These are phyloP conservation scores for Daldinia sp. DNA, from an alignment of 2,329 filamentous ascomycete species.

Conservation along the genomic window DNA sequence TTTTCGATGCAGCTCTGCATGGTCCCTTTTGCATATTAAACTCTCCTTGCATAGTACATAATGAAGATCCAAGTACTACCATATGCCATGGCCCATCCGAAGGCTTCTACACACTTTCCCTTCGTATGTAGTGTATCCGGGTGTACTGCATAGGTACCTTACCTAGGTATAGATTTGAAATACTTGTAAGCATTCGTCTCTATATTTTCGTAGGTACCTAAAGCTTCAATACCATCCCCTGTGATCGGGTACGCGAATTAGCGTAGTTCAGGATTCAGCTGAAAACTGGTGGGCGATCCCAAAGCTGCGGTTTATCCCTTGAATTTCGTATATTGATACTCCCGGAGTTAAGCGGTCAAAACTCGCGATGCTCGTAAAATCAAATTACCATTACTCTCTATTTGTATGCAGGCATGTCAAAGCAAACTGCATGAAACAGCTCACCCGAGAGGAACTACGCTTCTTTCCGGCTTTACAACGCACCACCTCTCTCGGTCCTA, in stretches of 20 bases:
- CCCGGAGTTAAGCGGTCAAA: not conserved
- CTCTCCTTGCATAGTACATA: too few relatives aligned
- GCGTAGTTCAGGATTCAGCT: not conserved
- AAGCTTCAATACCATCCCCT: not conserved
- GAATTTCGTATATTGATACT: not conserved
- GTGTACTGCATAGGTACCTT: not conserved
- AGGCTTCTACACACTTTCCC: not conserved
- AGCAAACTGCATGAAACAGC: constrained; percentile 1
- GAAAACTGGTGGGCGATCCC: not conserved
- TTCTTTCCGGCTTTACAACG: not conserved
- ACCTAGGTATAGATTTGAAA: not conserved
- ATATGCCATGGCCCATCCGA: not conserved
- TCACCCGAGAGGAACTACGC: not conserved
- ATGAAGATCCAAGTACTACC: not conserved
- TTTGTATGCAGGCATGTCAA: not conserved
- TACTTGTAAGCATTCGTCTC: not conserved
- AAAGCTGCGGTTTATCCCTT: not conserved
- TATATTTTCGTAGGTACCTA: not conserved
- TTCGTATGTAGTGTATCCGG: not conserved
- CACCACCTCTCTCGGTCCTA: not conserved
- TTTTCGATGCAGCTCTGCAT: not conserved
- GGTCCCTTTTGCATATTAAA: not conserved
- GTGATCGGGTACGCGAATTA: not conserved
- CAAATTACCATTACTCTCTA: not conserved
- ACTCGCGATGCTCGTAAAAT: not conserved